Evolutionary conservation across 352 stramenopile genomes (phyloP).

Genomic region (Saprolegnia parasitica): DNA sequence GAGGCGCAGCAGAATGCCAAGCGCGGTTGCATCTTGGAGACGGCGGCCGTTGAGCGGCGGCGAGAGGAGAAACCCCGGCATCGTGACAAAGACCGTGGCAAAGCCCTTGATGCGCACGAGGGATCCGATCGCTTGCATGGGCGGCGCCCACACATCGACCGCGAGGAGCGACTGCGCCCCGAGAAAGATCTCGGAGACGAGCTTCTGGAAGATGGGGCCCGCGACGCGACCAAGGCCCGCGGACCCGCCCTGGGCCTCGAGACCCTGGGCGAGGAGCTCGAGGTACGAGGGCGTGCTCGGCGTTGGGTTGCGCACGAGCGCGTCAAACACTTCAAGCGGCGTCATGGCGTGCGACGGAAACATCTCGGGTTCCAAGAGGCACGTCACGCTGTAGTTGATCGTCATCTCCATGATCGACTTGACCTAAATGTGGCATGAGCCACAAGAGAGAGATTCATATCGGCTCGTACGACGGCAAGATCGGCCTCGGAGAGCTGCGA

Average conservation of each 20-base stretch:
- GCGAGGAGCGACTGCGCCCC: conserved; percentile 70
- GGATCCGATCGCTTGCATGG: conserved; percentile 53
- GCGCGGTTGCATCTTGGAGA: conserved; percentile 71
- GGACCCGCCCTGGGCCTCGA: conserved; percentile 54
- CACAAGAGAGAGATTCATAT: not conserved
- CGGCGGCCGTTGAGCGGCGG: conserved; percentile 59
- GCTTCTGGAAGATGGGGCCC: conserved; percentile 77
- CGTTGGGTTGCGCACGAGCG: conserved; percentile 66
- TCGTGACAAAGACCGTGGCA: conserved; percentile 53
- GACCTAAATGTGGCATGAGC: conserved; percentile 4
- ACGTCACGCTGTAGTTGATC: conserved; percentile 81
- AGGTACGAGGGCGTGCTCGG: conserved; percentile 61
- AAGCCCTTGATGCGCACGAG: conserved; percentile 66
- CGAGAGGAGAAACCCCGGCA: conserved; percentile 67
- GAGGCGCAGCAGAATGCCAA: conserved; percentile 71
- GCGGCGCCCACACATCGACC: conserved; percentile 6
- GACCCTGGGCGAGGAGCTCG: conserved; percentile 49
- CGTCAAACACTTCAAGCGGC: conserved; percentile 64
- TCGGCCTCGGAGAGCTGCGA: conserved; percentile 8
- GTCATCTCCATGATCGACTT: conserved; percentile 61
- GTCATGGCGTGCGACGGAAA: conserved; percentile 63
- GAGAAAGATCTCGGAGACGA: conserved; percentile 71
- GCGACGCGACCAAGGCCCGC: conserved; percentile 50
- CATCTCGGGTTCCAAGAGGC: conserved; percentile 78
- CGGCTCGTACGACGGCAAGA: not conserved